Evolutionary conservation across 805 yeast genomes (phyloP), one percentile per base, ranked within the genome.

Genomic region (Metschnikowia baotianmanensis): DNA sequence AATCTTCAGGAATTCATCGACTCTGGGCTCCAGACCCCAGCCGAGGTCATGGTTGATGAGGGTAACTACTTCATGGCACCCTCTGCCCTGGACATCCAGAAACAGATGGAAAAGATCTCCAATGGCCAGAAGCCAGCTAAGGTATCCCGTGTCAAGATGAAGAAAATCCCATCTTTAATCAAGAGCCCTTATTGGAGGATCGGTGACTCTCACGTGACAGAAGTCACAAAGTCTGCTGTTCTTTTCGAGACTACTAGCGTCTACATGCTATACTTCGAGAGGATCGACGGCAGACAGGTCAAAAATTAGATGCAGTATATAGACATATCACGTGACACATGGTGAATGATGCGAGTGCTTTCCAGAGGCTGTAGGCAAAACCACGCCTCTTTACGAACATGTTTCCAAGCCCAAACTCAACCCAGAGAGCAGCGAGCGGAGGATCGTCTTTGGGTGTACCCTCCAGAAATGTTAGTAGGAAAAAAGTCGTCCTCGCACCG

Each of bases 251-350:
- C 78, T 22, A 69, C 78, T 21, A 87, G 85, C n/a, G 96, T 80
- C 1, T 91, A 91, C 61, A 77, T 91, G 84, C 64, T 91, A 38
- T 83, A 86, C 55, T 93, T 86, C 56, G 96, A 90, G 57, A 64
- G 77, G 44, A 63, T 70, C 16, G 76, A 71, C 38, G 22, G 51
- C n/a, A 39, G 38, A 21, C 47, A 41, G 30, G 36, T 50, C 7
- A 37, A 30, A 13, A 38, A 35, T 15, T 47, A 38, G 33, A 26
- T 37, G 33, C 45, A 34, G 42, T 31, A 35, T 20, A 23, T 12
- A n/a, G 34, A 35, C 24, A 23, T 12, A n/a, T 8, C 43, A 31
- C 36, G 42, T 40, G 45, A 40, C 36, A 39, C 32, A 42, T 22
- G 27, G 23, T 27, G 12, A 15, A 30, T 30, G 13, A n/a, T 26